Evolutionary conservation across 73 alveolate species (phyloP), one percentile per base, ranked within the genome.

Genomic region (Breviolum minutum): DNA sequence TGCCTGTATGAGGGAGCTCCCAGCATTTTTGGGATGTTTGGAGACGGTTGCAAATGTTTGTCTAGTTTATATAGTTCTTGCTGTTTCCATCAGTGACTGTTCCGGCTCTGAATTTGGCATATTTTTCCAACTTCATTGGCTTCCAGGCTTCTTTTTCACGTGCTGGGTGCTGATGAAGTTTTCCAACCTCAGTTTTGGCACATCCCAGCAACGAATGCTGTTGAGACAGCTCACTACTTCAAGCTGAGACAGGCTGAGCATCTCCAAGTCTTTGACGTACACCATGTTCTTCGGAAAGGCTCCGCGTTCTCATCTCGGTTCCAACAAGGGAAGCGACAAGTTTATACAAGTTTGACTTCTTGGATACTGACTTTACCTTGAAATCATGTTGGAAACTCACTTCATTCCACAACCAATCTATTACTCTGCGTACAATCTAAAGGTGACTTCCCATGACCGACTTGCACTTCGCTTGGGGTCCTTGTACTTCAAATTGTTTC

Each of bases 141-240:
- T 14, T 20, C 54, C 96, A 20, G 88, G 76, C 96, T 90, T 90
- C 76, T 69, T 90, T 63, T 70, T 69, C 29, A 90, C 96, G 27
- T 90, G 96, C 54, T 90, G 96, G 30, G 96, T 90, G 76, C 96
- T 90, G 87, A 90, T 90, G 96, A 90, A 90, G 87, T 90, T 90
- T 87, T 90, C 96, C 29, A 90, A 80, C 96, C 96, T 90, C 24
- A 8, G 89, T 13, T 13, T 20, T 32, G 48, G 74, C 74, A 66
- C 74, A 66, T 66, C 17, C 74, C 74, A 29, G 48, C 61, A 29
- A 79, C 87, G 27, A 30, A 29, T 3, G 3, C 54, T 3, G 5
- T 40, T 40, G 54, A 40, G 54, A 40, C 54, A 40, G 54, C 54
- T 40, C n/a, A 68, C 3, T 68, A 22, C n/a, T 6, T 17, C 24